phyloP scores from a whole-genome alignment of 106 monocot genomes.

The Alisma plantagoaquatica region DNA sequence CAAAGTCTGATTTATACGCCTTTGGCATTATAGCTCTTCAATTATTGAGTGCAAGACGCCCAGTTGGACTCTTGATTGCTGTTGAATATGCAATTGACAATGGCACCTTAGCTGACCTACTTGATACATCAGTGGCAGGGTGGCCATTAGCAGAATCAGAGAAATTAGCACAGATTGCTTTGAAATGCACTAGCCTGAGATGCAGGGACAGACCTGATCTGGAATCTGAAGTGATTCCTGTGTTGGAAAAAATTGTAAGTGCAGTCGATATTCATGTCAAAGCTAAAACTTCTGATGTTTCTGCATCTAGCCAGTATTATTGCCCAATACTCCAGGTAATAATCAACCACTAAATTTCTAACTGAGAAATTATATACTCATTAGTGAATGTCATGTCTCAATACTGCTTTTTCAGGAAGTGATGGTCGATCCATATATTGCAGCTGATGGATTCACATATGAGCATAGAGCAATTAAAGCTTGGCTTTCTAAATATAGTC shows the following conservation, averaged over 20 bases:
- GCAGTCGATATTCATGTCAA: constrained; percentile 27
- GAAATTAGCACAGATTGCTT: constrained; percentile 51
- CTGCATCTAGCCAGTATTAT: constrained; percentile 47
- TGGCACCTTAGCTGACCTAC: constrained; percentile 31
- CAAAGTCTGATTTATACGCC: constrained; percentile 82
- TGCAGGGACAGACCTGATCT: constrained; percentile 84
- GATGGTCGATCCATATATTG: constrained; percentile 70
- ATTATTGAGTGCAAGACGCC: constrained; percentile 43
- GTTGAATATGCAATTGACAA: constrained; percentile 45
- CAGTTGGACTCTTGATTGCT: constrained; percentile 35
- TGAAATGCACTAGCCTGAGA: constrained; percentile 50
- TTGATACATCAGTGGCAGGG: constrained; percentile 53
- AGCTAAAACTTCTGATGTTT: constrained; percentile 11
- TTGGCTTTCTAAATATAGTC: constrained; percentile 57
- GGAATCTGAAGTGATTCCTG: constrained; percentile 56
- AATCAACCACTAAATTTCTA: no score
- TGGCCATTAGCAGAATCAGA: constrained; percentile 62
- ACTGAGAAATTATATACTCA: no score
- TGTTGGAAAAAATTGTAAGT: constrained; percentile 39
- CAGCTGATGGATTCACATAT: constrained; percentile 84
- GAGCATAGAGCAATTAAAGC: constrained; percentile 61
- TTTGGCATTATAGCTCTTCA: constrained; percentile 69
- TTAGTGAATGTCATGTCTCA: no score
- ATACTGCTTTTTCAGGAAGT: constrained; percentile 38
- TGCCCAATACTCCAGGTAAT: constrained; percentile 92